Conservation (phyloP, 192 early-diverging fungal genomes). For the Fimicolochytrium jonesii region DNA sequence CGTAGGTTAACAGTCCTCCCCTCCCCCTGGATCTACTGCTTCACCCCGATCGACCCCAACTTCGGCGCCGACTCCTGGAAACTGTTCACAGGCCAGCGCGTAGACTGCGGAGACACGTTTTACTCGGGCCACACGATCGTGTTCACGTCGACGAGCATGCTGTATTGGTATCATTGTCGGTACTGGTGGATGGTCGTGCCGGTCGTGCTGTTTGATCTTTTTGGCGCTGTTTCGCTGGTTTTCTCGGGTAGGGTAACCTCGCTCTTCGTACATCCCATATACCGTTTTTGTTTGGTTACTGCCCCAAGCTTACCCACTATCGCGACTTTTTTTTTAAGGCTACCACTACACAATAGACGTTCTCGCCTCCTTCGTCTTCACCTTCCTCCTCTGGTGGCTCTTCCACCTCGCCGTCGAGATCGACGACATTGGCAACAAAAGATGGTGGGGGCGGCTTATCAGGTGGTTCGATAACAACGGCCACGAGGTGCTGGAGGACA, state of each 20-base stretch:
- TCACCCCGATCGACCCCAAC: conserved; percentile 8
- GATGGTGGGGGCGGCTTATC: conserved; percentile 10
- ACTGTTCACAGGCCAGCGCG: conserved; percentile 5
- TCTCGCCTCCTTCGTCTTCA: conserved; percentile 1
- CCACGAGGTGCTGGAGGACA: conserved; percentile 6
- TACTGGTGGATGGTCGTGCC: neutral
- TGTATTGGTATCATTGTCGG: conserved; percentile 17
- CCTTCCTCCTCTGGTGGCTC: conserved; percentile 15
- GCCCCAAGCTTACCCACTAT: neutral
- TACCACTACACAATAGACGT: conserved; percentile 12
- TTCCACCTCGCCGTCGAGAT: conserved; percentile 16
- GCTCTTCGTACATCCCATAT: too few relatives aligned
- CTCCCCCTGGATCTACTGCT: conserved; percentile 10
- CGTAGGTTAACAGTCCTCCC: conserved; percentile 6
- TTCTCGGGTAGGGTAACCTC: conserved; percentile 4
- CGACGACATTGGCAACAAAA: conserved; percentile 12
- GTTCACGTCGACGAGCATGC: neutral
- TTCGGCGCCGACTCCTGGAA: conserved; percentile 12
- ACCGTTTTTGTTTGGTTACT: too few relatives aligned
- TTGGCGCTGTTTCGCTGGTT: conserved; percentile 9
- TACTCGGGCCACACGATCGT: conserved; percentile 20
- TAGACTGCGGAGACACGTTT: conserved; percentile 17
- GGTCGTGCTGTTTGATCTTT: conserved; percentile 10
- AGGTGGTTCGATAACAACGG: conserved; percentile 17
- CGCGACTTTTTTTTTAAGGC: neutral